phyloP scores from a whole-genome alignment of 2,329 filamentous ascomycete genomes.

The Trichophyton mentagrophytes region DNA sequence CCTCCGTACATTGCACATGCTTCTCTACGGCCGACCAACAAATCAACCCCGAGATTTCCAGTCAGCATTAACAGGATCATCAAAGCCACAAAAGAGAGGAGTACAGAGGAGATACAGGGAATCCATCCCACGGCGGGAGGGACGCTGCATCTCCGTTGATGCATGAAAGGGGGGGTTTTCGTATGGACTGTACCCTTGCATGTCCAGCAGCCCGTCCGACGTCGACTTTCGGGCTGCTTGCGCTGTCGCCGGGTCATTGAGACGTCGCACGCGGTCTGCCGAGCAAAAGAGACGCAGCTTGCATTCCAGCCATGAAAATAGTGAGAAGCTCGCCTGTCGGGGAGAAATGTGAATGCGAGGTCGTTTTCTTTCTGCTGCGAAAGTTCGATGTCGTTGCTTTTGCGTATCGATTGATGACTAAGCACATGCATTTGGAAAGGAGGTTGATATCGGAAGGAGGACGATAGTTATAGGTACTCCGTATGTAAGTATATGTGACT shows the following conservation, averaged over 20 bases:
- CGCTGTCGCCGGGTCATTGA: constrained; percentile 10
- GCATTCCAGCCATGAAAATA: constrained; percentile 1
- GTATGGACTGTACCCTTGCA: constrained; percentile 18
- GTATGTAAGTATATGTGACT: not conserved
- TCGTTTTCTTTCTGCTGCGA: not conserved
- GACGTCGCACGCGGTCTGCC: not conserved
- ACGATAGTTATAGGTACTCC: not conserved
- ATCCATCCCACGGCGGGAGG: not conserved
- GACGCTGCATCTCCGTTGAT: not conserved
- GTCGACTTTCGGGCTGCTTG: constrained; percentile 15
- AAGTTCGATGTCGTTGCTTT: not conserved
- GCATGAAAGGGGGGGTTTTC: not conserved
- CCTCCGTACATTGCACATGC: constrained; percentile 23
- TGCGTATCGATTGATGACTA: not conserved
- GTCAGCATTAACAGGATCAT: not conserved
- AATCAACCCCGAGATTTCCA: not conserved
- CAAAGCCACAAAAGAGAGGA: not conserved
- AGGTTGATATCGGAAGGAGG: not conserved
- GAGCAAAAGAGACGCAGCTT: not conserved
- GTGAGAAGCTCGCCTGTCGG: not conserved
- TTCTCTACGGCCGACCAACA: constrained; percentile 12
- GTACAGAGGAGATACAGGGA: not conserved
- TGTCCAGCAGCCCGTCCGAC: constrained; percentile 18
- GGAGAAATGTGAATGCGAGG: not conserved
- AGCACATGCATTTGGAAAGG: not conserved